Conservation (phyloP, 192 early-diverging fungal genomes). For the Coemansia brasiliensis region DNA sequence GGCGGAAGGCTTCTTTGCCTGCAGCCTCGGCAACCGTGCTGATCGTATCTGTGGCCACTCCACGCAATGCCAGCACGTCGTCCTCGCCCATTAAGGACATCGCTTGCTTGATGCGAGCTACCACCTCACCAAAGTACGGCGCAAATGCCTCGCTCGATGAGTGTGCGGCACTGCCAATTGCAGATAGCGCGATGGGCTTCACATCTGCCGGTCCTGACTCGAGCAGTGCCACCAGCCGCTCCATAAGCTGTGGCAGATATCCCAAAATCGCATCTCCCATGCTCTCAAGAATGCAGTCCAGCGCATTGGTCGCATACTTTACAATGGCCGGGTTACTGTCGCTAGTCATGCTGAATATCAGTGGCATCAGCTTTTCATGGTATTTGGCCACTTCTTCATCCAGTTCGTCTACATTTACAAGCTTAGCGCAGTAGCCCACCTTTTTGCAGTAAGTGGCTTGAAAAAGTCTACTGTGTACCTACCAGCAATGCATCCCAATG, state of each 20-base stretch:
- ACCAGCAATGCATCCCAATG: constrained; percentile 73
- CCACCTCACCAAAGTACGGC: constrained; percentile 77
- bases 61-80: constrained; percentile 70
- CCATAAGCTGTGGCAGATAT: constrained; percentile 82
- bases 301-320: constrained; percentile 77
- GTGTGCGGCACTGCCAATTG: constrained; percentile 90
- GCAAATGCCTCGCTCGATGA: constrained; percentile 65
- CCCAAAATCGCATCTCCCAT: constrained; percentile 75
- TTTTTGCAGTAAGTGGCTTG: not conserved
- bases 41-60: constrained; percentile 81
- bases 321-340: constrained; percentile 73
- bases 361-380: constrained; percentile 79
- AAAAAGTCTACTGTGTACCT: constrained; percentile 11
- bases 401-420: constrained; percentile 65
- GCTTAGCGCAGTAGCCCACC: not conserved
- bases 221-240: constrained; percentile 74
- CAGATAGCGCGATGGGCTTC: constrained; percentile 76
- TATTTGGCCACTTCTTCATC: constrained; percentile 75
- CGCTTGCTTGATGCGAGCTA: constrained; percentile 65
- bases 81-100: constrained; percentile 76
- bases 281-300: constrained; percentile 89
- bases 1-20: constrained; percentile 77
- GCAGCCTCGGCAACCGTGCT: constrained; percentile 86
- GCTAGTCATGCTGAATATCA: constrained; percentile 82
- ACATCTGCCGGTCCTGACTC: constrained; percentile 68